Conservation (phyloP, 2,329 filamentous ascomycete species). For the Calycina marina region DNA sequence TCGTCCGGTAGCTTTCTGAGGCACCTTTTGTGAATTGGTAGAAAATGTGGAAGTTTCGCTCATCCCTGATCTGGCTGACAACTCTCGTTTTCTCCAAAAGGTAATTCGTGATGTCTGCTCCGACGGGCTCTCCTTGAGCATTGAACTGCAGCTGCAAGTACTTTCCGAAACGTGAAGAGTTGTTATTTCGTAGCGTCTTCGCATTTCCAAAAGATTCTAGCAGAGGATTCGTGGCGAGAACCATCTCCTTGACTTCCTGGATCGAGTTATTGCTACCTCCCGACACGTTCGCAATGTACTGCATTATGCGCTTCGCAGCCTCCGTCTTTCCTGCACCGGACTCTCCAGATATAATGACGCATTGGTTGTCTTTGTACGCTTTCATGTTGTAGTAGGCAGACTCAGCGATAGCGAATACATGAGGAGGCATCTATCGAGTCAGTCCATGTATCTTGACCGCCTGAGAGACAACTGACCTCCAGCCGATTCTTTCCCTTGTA, state of each 20-base stretch:
- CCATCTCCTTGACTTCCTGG: slow-evolving; percentile 97
- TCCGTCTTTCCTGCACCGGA: slow-evolving; percentile 98
- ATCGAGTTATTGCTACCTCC: slow-evolving; percentile 61
- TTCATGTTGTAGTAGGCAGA: slow-evolving; percentile 99
- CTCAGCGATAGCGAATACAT: slow-evolving; percentile 96
- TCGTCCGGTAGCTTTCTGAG: slow-evolving; percentile 69
- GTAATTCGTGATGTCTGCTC: slow-evolving; percentile 97
- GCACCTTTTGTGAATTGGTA: slow-evolving; percentile 97
- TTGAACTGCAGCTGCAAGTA: slow-evolving; percentile 98
- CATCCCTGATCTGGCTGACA: slow-evolving; percentile 85
- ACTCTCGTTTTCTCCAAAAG: slow-evolving; percentile 90
- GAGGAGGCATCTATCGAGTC: slow-evolving; percentile 52
- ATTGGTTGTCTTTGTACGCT: slow-evolving; percentile 96
- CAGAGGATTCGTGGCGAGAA: slow-evolving; percentile 91
- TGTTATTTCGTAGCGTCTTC: slow-evolving; percentile 96
- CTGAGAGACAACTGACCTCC: slow-evolving; percentile 38
- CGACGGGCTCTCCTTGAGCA: slow-evolving; percentile 74
- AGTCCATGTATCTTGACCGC: slow-evolving; percentile 4
- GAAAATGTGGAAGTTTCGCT: slow-evolving; percentile 98
- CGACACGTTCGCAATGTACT: slow-evolving; percentile 96
- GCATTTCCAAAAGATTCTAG: slow-evolving; percentile 97
- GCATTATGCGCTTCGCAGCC: slow-evolving; percentile 96
- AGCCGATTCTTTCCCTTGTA: slow-evolving; percentile 96
- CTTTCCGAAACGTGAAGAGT: slow-evolving; percentile 96
- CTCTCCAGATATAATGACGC: slow-evolving; percentile 97